Evolutionary conservation across 2,329 filamentous ascomycete genomes (phyloP), one percentile per base, ranked within the genome.

Genomic region (Didymella exigua): DNA sequence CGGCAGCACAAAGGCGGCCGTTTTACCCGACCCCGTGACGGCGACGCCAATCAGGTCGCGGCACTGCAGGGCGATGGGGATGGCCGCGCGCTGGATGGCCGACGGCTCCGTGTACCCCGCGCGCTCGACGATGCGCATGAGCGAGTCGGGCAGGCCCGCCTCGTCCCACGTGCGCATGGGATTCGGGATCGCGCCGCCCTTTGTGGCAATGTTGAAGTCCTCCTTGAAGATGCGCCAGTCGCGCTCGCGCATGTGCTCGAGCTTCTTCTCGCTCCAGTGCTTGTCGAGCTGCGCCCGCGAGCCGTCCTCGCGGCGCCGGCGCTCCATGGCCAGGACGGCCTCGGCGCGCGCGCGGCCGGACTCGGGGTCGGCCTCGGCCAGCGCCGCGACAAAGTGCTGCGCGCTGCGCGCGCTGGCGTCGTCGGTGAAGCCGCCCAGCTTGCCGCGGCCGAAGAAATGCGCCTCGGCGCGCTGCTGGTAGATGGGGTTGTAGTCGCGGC

Each of bases 151-250:
- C 33, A 99, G 81, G 5, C 82, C 83, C 3, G 93, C 96, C 75
- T 99, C 95, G 41, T 84, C 73, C 95, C 95, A 99, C 65, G 83
- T 91, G 44, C 95, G 91, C 93, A 99, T 98, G 0, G 95, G 95
- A 68, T 98, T 93, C 0, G 95, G 95, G 51, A 98, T 91, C 23
- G 84, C 83, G 37, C 93, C 93, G 54, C 95, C 95, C 75, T 96
- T 98, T 8, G 92, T 97, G 34, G 89, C 84, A 72, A 99, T 99
- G 66, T 95, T 96, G 79, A 96, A 98, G 76, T 99, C 93, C 75
- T 98, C 95, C 78, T 98, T 99, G 86, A 99, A 97, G 67, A 99
- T 98, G 72, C 95, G 90, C 95, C 95, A 99, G 76, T 99, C 95
- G 73, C 95, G 84, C 77, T 98, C 93, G 59, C 91, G 90, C 95